phyloP scores from a whole-genome alignment of 345 rosid genomes.

The Barbarea vulgaris region DNA sequence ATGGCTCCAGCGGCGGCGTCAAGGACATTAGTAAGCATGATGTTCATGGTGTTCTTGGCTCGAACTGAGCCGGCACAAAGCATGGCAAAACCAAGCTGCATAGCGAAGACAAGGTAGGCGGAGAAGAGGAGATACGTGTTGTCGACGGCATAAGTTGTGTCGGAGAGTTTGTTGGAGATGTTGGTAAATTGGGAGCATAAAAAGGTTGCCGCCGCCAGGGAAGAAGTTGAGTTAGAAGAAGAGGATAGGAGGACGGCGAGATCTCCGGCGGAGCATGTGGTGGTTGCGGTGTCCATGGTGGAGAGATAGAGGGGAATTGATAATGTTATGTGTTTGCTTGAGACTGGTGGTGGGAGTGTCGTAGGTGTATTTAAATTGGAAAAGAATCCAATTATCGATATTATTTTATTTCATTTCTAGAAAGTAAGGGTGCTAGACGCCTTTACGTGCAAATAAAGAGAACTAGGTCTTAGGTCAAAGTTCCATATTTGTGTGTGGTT shows the following conservation, averaged over 20 bases:
- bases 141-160: conserved; percentile 58
- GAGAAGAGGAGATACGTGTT: conserved; percentile 81
- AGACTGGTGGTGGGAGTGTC: neutral
- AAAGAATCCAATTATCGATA: neutral
- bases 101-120: conserved; percentile 76
- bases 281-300: conserved; percentile 22
- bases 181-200: conserved; percentile 54
- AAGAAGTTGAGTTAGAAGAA: conserved; percentile 21
- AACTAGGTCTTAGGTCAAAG: too few species aligned
- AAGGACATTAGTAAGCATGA: conserved; percentile 77
- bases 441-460: too few species aligned
- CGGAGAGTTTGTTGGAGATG: conserved; percentile 44
- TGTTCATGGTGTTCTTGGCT: conserved; percentile 85
- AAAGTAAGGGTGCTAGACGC: too few species aligned
- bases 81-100: conserved; percentile 91
- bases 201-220: conserved; percentile 45
- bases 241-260: conserved; percentile 43
- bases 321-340: neutral
- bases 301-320: neutral
- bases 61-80: conserved; percentile 81
- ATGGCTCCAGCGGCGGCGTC: conserved; percentile 78
- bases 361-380: neutral
- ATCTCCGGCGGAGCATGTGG: conserved; percentile 49
- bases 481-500: too few species aligned
- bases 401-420: neutral